Evolutionary conservation across 768 basidiomycete species (phyloP), one percentile per base, ranked within the genome.

Genomic region (Russula olivacea): DNA sequence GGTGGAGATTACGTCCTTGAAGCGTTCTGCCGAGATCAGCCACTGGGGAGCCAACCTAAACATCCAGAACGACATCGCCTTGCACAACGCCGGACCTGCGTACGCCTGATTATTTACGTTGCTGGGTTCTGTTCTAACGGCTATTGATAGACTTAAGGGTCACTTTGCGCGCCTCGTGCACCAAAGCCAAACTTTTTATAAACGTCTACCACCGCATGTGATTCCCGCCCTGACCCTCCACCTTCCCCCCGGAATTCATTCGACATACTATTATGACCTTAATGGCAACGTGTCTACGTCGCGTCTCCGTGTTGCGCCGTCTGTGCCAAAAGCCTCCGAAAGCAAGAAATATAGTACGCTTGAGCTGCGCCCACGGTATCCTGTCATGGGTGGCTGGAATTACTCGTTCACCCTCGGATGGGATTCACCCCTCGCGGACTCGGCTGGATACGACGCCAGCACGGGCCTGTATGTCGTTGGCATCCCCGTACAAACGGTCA

Each of bases 281-380:
- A 89, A 94, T 68, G 97, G 97, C 57, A 99, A 99, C 72, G 94
- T 99, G 48, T 98, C 96, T 1, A 98, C 95, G 7, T 97, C 96
- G 1, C 84, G 80, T 63, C 82, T 98, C 69, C 87, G 93, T 19
- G 77, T 77, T 45, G 80, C 84, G 1, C 87, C 88, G 47, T 83
- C 88, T 7, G 76, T 80, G 7, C 78, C 86, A 4, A 84, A 84
- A 68, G 79, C 79, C n/a, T 74, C 75, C 62, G 79, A 78, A 61
- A 74, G 76, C 15, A 79, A 77, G 60, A 79, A 82, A 49, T 79
- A 80, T 69, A 90, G 90, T 58, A 66, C 88, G 25, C 79, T 99
- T 28, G 94, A 98, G 69, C 72, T 98, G 54, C 81, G 80, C 45
- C 96, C 97, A 0, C 83, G 97, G 50, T 99, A 94, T 74, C 97